Base-by-base conservation (phyloP, 1,284 basidiomycete genomes). In the Sanghuangporus baumii region DNA sequence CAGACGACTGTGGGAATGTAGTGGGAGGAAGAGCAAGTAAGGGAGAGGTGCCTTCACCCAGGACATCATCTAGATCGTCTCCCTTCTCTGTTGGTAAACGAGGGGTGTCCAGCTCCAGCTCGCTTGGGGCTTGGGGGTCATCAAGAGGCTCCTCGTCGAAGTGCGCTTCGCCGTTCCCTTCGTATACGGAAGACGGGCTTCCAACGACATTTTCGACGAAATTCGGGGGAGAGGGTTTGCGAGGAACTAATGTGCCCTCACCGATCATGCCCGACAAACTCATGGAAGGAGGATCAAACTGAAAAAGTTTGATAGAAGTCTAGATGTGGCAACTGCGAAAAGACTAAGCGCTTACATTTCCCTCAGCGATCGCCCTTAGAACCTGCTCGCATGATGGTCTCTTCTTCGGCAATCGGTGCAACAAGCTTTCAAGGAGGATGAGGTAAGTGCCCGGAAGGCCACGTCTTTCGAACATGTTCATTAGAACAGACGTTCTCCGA, bases 311-410 rank as follows among this genome's bases (percentile, higher is more conserved):
- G 38, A 34, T 16, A 14, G 26, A 56, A 8, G n/a, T 16, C 52
- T 34, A 20, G 36, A 41, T 41, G 11, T 5, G 31, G 23, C 48
- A 46, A n/a, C 31, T 16, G 11, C 18, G 20, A 26, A 34, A 51
- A 26, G 41, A 23, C 55, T 26, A 52, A 14, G 52, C 52, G 9
- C 80, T n/a, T 66, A 89, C 88, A 75, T 79, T 82, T 50, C 89
- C 88, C 57, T 88, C 83, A 47, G 80, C 78, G 56, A 92, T 79
- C 2, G 86, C 89, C 34, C 70, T 71, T 12, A 82, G 71, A 4
- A 96, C 87, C 52, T 87, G 83, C 60, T 91, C 88, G 54, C 87
- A 87, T 0, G 85, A 85, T 5, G 92, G 92, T 55, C 94, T 79
- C 12, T 73, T 72, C 6, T 75, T 71, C 0, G 92, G 86, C 3